Percentiles rank a stretch among this genome's conserved stretches.
Conservation (phyloP, 2,329 filamentous ascomycete genomes). For the Botrytis cinerea region DNA sequence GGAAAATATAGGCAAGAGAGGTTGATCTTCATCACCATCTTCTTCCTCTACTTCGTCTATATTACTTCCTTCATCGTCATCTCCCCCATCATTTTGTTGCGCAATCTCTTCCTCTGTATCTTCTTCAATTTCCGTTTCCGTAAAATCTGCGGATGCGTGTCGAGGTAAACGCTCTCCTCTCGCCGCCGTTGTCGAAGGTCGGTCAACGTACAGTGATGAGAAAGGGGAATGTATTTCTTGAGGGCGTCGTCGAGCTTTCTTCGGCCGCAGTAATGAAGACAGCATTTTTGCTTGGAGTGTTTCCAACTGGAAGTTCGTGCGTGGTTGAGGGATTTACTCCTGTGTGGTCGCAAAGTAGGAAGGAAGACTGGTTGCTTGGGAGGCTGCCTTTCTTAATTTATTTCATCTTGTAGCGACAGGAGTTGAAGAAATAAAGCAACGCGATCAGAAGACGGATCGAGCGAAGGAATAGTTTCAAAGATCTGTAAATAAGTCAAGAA, state of each 20-base stretch:
- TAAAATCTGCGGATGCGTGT: slow-evolving; percentile 63
- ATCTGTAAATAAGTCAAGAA: neutral
- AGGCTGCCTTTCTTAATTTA: slow-evolving; percentile 5
- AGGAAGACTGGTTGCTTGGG: neutral
- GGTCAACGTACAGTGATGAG: slow-evolving; percentile 40
- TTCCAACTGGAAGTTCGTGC: neutral
- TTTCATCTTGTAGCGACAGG: neutral
- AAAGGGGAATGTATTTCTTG: slow-evolving; percentile 38
- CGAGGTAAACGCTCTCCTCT: slow-evolving; percentile 31
- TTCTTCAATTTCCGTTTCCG: slow-evolving; percentile 58
- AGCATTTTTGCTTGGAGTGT: slow-evolving; percentile 37
- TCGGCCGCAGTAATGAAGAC: slow-evolving; percentile 43
- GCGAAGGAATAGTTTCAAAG: neutral
- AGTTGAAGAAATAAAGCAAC: neutral
- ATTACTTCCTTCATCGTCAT: slow-evolving; percentile 43
- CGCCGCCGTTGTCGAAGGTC: slow-evolving; percentile 33
- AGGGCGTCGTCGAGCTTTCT: slow-evolving; percentile 39
- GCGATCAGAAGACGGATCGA: neutral
- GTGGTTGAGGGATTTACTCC: neutral
- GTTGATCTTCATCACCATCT: slow-evolving; percentile 46
- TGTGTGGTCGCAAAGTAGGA: neutral
- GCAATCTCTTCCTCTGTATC: slow-evolving; percentile 35
- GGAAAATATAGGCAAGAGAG: slow-evolving; percentile 76
- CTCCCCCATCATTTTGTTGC: slow-evolving; percentile 34
- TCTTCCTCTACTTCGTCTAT: slow-evolving; percentile 46